A percentile compares a stretch with the other conserved stretches of the same genome.
These are phyloP conservation scores for Trichoderma pleuroti DNA, from an alignment of 2,329 filamentous ascomycete genomes.

Conservation along the genomic window DNA sequence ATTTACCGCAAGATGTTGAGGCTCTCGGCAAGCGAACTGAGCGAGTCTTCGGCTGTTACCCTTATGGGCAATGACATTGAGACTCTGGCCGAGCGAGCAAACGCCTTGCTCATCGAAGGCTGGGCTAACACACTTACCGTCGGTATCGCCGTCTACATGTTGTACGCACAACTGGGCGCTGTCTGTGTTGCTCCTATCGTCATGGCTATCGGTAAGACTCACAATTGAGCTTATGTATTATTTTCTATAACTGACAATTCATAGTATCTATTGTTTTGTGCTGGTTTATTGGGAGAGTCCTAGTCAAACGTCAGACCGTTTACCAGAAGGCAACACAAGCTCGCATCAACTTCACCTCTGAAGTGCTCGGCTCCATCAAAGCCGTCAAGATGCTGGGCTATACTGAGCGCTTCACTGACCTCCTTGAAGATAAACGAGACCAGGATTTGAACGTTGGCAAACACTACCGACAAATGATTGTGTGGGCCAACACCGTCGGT, in stretches of 20 bases:
- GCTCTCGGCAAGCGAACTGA: conserved; percentile 27
- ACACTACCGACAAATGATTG: conserved; percentile 26
- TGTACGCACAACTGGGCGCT: conserved; percentile 32
- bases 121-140: conserved; percentile 33
- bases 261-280: conserved; percentile 26
- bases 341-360: conserved; percentile 34
- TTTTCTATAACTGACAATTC: neutral
- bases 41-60: conserved; percentile 29
- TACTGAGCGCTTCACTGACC: conserved; percentile 26
- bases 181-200: conserved; percentile 34
- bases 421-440: conserved; percentile 27
- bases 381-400: conserved; percentile 35
- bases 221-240: neutral
- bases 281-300: conserved; percentile 26
- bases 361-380: conserved; percentile 32
- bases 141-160: conserved; percentile 31
- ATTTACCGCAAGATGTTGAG: conserved; percentile 32
- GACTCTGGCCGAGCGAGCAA: conserved; percentile 28
- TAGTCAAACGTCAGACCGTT: conserved; percentile 29
- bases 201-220: conserved; percentile 30
- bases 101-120: conserved; percentile 30
- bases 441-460: conserved; percentile 28
- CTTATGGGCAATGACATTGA: conserved; percentile 35
- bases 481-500: conserved; percentile 31
- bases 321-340: conserved; percentile 34